These are phyloP conservation scores for Coniochaeta hoffmannii DNA, from an alignment of 2,329 filamentous ascomycete genomes.

Conservation along the genomic window DNA sequence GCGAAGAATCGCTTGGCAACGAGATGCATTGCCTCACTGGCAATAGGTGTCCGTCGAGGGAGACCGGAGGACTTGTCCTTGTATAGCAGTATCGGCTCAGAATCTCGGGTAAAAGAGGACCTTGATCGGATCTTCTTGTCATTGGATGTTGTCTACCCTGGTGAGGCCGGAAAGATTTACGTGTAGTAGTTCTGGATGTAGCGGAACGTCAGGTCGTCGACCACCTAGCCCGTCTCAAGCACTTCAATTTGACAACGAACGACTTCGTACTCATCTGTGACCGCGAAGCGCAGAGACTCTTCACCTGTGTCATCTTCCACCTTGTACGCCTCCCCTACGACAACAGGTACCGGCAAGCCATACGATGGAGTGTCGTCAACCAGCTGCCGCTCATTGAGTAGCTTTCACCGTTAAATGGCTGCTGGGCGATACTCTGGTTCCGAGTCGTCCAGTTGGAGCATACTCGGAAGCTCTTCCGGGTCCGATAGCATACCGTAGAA, in stretches of 20 bases:
- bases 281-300: slow-evolving; percentile 20
- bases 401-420: slow-evolving; percentile 17
- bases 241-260: slow-evolving; percentile 22
- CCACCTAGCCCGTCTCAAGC: not conserved
- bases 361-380: slow-evolving; percentile 19
- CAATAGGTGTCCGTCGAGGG: no score
- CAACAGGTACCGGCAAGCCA: not conserved
- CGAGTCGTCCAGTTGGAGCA: slow-evolving; percentile 19
- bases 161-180: not conserved
- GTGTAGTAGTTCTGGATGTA: slow-evolving; percentile 4
- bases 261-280: slow-evolving; percentile 28
- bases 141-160: not conserved
- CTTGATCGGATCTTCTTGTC: no score
- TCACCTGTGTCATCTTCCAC: slow-evolving; percentile 14
- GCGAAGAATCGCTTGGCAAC: no score
- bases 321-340: slow-evolving; percentile 17
- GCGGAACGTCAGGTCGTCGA: slow-evolving; percentile 18
- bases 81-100: no score
- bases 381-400: slow-evolving; percentile 29
- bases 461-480: slow-evolving; percentile 17
- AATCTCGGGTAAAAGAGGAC: no score
- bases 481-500: slow-evolving; percentile 31
- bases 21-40: no score
- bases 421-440: slow-evolving; percentile 18
- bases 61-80: no score